Percentiles rank a stretch among this genome's conserved stretches.
Conservation (phyloP, 768 basidiomycete genomes). For the Nidularia pulvinata region DNA sequence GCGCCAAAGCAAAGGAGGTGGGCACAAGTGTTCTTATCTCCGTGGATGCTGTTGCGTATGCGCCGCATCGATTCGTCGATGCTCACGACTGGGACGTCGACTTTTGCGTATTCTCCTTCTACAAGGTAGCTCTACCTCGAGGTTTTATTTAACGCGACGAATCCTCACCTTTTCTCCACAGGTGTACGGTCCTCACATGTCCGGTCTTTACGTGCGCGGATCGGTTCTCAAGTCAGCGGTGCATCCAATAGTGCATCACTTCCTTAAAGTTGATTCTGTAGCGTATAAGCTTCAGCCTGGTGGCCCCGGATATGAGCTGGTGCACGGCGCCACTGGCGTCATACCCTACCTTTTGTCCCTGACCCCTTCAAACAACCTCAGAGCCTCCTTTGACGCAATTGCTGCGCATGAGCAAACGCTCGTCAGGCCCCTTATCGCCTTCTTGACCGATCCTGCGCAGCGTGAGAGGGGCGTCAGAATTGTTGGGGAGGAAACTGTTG, state of each 20-base stretch:
- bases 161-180: constrained; percentile 16
- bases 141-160: background rate
- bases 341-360: constrained; percentile 65
- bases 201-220: constrained; percentile 60
- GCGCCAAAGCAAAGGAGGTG: constrained; percentile 46
- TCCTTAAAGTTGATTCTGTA: constrained; percentile 45
- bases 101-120: constrained; percentile 69
- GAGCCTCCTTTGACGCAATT: constrained; percentile 55
- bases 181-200: constrained; percentile 78
- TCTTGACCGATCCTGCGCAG: constrained; percentile 48
- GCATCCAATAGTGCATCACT: constrained; percentile 67
- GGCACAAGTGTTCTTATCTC: constrained; percentile 69
- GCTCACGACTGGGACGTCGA: constrained; percentile 81
- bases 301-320: constrained; percentile 74
- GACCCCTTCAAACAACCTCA: constrained; percentile 43
- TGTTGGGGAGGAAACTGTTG: constrained; percentile 56
- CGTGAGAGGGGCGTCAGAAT: constrained; percentile 61
- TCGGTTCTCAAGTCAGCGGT: constrained; percentile 50
- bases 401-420: constrained; percentile 62
- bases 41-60: constrained; percentile 80
- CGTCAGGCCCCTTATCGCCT: constrained; percentile 51
- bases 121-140: constrained; percentile 54
- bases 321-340: constrained; percentile 59
- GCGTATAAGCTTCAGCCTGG: constrained; percentile 72
- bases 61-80: constrained; percentile 71